Base-by-base conservation (phyloP, 768 basidiomycete species). In the Cantharellus anzutake region DNA sequence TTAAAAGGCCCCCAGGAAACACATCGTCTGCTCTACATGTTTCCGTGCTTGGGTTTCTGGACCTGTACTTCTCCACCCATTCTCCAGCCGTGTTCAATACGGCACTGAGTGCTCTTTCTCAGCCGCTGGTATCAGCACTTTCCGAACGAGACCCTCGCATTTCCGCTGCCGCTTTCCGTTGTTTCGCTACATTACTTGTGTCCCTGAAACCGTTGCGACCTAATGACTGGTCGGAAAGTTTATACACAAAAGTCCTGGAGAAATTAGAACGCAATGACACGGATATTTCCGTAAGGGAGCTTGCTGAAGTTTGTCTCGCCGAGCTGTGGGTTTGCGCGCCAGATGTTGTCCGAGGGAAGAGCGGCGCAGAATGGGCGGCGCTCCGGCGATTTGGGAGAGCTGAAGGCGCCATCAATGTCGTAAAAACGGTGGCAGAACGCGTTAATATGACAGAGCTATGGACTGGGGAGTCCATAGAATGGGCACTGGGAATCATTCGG, bases 291-390 rank as follows among this genome's bases (percentile, higher is more conserved):
- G 89, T 98, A 29, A 80, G 91, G 42, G 76, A 78, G 35, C 80
- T 78, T 63, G 91, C 91, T 0, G 84, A 97, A 65, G 81, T 84
- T 40, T 81, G 80, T 56, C 77, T 94, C 51, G 92, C 84, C 1
- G 84, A 91, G 67, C 72, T 98, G 4, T 89, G 96, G 82, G 78
- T 89, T 57, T 83, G 82, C 64, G 89, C 91, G 1, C 82, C 85
- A 0, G 87, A 91, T 53, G 70, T 80, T 11, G 75, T 87, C 41
- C 76, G 70, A 63, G 68, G 71, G 1, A 84, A 83, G 68, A 78
- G 78, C 48, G 75, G 79, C 58, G 79, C 78, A 64, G 87, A 91
- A 65, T 91, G 88, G 87, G 84, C 86, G 50, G 78, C 75, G 35
- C 82, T 91, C 57, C 83, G 84, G 65, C 73, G 75, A 1, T 78